phyloP scores from a whole-genome alignment of 2,329 filamentous ascomycete genomes.

The Paecilomyces niveus region DNA sequence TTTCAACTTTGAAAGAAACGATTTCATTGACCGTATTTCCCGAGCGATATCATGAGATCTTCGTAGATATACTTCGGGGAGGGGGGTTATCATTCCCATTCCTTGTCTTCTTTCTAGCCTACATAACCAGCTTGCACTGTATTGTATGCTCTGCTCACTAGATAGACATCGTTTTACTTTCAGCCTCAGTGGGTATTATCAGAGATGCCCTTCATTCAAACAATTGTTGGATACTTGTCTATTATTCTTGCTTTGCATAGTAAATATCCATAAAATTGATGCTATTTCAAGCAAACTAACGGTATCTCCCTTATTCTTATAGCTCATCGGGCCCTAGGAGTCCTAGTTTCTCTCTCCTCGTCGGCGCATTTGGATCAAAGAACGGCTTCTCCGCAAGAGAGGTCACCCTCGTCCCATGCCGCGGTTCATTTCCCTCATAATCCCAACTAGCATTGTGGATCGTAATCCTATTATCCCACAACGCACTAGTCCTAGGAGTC shows the following conservation, averaged over 20 bases:
- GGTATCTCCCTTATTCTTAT: background rate
- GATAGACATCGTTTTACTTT: background rate
- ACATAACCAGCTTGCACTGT: background rate
- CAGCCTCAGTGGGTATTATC: background rate
- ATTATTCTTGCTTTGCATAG: background rate
- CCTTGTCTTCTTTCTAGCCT: background rate
- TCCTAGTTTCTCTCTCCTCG: constrained; percentile 59
- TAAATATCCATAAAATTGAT: background rate
- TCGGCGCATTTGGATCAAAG: constrained; percentile 58
- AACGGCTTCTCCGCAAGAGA: constrained; percentile 64
- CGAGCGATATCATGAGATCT: background rate
- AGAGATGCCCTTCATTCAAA: background rate
- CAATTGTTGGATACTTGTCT: background rate
- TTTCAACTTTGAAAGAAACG: background rate
- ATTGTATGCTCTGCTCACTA: background rate
- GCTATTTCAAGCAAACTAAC: background rate
- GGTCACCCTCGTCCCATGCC: constrained; percentile 67
- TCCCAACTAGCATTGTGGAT: constrained; percentile 72
- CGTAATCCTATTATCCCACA: constrained; percentile 70
- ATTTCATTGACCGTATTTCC: background rate
- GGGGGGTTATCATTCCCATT: background rate
- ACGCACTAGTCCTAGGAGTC: constrained; percentile 58
- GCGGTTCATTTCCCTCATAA: constrained; percentile 58
- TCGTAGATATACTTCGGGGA: background rate
- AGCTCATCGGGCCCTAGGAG: constrained; percentile 53